Evolutionary conservation across 2,329 filamentous ascomycete species (phyloP), one percentile per base, ranked within the genome.

Genomic region (Pezicula rhizophila): DNA sequence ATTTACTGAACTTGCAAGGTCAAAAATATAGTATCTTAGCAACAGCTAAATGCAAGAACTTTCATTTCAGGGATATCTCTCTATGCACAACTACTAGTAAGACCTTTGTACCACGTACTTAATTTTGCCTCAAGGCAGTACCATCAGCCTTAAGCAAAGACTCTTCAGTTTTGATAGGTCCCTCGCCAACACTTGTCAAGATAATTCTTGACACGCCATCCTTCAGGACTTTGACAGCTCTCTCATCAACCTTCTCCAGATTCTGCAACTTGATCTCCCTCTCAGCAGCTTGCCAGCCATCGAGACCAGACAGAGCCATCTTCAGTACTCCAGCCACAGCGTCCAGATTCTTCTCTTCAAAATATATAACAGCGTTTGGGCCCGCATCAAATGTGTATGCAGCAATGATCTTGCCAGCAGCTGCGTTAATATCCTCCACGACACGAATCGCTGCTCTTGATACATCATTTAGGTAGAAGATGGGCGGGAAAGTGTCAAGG

Each of bases 361-460:
- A 97, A 75, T 99, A 99, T 45, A 99, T 82, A 45, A 99, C 95
- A 37, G 90, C 90, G 70, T 99, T 99, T 47, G 93, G 93, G 46
- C 93, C 93, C 0, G 93, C 93, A 65, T 99, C 93, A 63, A 97
- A 99, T 0, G 93, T 99, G 69, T 99, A 99, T 3, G 93, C 93
- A 3, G 89, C 90, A 15, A 97, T 78, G 0, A 80, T 84, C 70
- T 82, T 85, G 47, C 89, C 90, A 4, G 87, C 89, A 20, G 78
- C 77, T 47, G 77, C 76, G 65, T 99, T 99, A 71, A 97, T 88
- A 58, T 84, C 79, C 72, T 99, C 90, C 26, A 96, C 91, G 14
- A 89, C 83, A 46, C 89, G 79, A 52, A 99, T 89, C 5, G 92
- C 90, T 1, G 92, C 89, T 34, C 87, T 77, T 17, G 86, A 92